These are phyloP conservation scores for Leccinum longicurvipes DNA, from an alignment of 768 basidiomycete genomes.

Conservation along the genomic window DNA sequence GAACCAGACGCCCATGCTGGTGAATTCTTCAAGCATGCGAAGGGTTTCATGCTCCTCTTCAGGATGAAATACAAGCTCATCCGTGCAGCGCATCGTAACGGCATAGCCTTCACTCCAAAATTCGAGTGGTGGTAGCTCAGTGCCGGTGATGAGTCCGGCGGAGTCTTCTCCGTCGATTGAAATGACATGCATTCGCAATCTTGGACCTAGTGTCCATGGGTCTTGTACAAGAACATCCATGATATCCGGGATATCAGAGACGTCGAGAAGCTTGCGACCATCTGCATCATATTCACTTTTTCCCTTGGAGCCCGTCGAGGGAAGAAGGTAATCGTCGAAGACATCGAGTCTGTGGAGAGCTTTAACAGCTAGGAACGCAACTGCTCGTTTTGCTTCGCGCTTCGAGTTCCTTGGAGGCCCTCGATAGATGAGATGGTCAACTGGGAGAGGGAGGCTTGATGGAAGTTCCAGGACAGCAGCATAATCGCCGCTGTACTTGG, in stretches of 20 bases:
- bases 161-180: constrained; percentile 44
- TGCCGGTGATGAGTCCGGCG: constrained; percentile 69
- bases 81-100: constrained; percentile 41
- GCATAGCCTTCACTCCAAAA: constrained; percentile 35
- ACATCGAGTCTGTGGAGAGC: constrained; percentile 66
- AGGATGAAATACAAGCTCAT: constrained; percentile 46
- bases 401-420: constrained; percentile 67
- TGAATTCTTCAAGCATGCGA: constrained; percentile 61
- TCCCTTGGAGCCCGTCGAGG: constrained; percentile 51
- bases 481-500: constrained; percentile 63
- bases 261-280: constrained; percentile 40
- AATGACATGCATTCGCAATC: constrained; percentile 64
- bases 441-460: constrained; percentile 56
- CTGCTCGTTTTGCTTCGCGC: constrained; percentile 79
- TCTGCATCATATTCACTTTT: constrained; percentile 53
- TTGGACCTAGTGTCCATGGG: constrained; percentile 59
- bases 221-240: constrained; percentile 61
- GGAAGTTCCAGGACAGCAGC: constrained; percentile 61
- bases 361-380: constrained; percentile 75
- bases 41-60: constrained; percentile 48
- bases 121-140: constrained; percentile 46
- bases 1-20: constrained; percentile 57
- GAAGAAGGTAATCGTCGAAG: constrained; percentile 80
- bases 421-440: constrained; percentile 48
- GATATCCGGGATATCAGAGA: constrained; percentile 46